Base-by-base conservation (phyloP, 176 grass and related monocot species). In the Alloteropsis semialata region DNA sequence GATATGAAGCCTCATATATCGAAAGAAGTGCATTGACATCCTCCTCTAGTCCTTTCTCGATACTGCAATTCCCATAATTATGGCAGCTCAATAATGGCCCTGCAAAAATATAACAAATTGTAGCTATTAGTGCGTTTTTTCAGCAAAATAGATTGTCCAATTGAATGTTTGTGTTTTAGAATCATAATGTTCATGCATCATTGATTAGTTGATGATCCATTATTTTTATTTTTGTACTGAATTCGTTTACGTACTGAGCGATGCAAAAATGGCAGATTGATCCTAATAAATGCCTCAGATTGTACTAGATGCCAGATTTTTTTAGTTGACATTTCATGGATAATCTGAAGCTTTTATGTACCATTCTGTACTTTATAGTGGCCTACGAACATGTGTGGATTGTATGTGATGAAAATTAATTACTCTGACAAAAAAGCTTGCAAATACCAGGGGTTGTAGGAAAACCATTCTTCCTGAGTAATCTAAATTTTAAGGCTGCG, bases 41-140 rank as follows among this genome's bases (percentile, higher is more conserved):
- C 60, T 33, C 15, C 29, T 33, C 28, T 33, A 27, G 17, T 63
- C 27, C 27, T 62, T 27, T 33, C 59, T 33, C 33, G 28, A 30
- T 63, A 14, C 2, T 63, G 14, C 14, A 63, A 0, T 84, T n/a
- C 25, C 8, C 86, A 75, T 11, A 92, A 59, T 49, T 64, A 63
- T 13, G 84, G 87, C 21, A 92, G 68, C 10, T 84, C 60, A n/a
- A n/a, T n/a, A 21, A 21, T 37, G 17, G 62, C 33, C 32, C 62
- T 65, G 32, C 62, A 65, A 65, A 2, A 65, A 37, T 37, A 65
- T 53, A 21, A 19, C 21, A 65, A 65, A 37, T 11, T 65, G 29
- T 63, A 62, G 59, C 62, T 33, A 37, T 36, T 36, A 65, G 17
- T 36, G 34, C 1, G 15, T 64, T 63, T 36, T 36, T 2, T 37